These are phyloP conservation scores for Sarocladium brachiariae DNA, from an alignment of 2,329 filamentous ascomycete genomes.

Conservation along the genomic window DNA sequence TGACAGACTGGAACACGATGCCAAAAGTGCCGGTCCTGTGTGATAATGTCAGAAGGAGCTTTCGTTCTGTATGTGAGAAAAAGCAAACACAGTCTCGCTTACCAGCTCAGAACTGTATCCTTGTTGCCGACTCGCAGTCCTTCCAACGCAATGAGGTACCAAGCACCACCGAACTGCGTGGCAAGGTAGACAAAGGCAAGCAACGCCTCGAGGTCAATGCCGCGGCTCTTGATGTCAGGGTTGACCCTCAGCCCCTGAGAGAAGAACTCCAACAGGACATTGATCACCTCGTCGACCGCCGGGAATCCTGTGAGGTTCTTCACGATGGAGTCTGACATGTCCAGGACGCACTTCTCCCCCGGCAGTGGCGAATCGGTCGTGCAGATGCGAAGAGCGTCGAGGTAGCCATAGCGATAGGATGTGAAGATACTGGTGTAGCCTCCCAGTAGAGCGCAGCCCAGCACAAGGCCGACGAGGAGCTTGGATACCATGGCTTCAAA, in stretches of 20 bases:
- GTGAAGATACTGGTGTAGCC: slow-evolving; percentile 11
- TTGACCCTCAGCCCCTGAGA: not conserved
- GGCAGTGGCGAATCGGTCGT: not conserved
- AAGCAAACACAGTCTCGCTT: not conserved
- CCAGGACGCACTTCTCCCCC: not conserved
- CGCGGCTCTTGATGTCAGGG: not conserved
- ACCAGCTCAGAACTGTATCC: slow-evolving; percentile 9
- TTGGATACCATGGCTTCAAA: not conserved
- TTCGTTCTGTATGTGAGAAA: not conserved
- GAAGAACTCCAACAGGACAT: slow-evolving; percentile 12
- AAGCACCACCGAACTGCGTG: slow-evolving; percentile 10
- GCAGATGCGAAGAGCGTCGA: slow-evolving; percentile 11
- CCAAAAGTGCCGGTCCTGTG: slow-evolving; percentile 10
- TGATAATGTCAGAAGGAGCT: too few relatives aligned
- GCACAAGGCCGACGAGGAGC: slow-evolving; percentile 3
- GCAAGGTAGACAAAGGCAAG: slow-evolving; percentile 8
- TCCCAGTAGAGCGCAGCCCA: slow-evolving; percentile 9
- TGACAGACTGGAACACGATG: slow-evolving; percentile 9
- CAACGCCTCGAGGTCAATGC: slow-evolving; percentile 9
- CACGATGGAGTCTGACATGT: slow-evolving; percentile 7
- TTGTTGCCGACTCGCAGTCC: slow-evolving; percentile 8
- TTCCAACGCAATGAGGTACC: slow-evolving; percentile 11
- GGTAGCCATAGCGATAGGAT: slow-evolving; percentile 10
- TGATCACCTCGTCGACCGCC: not conserved
- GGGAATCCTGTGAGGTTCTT: not conserved